Percentiles rank a stretch among this genome's conserved stretches.
These are phyloP conservation scores for Brasilioporus rufonigricans DNA, from an alignment of 768 basidiomycete species.

Conservation along the genomic window DNA sequence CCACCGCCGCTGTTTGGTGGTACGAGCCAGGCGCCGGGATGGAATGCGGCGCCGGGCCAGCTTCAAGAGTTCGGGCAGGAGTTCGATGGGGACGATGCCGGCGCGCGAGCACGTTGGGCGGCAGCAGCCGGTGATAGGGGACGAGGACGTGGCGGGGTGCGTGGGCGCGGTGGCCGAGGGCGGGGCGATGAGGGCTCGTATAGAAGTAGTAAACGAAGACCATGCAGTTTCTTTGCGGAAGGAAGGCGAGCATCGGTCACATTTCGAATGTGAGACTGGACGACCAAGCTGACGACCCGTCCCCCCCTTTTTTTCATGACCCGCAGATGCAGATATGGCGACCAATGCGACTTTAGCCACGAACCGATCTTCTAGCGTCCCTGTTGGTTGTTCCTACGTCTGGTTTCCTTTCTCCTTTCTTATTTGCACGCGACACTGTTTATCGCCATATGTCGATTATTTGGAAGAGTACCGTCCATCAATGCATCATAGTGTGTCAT, in stretches of 20 bases:
- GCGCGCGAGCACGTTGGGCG: slow-evolving; percentile 45
- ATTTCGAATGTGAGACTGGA: slow-evolving; percentile 20
- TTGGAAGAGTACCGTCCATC: slow-evolving; percentile 8
- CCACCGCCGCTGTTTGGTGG: slow-evolving; percentile 36
- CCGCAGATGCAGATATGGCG: slow-evolving; percentile 85
- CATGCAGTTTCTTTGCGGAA: slow-evolving; percentile 87
- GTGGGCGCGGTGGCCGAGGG: slow-evolving; percentile 59
- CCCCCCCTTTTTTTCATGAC: slow-evolving; percentile 35
- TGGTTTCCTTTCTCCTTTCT: background rate
- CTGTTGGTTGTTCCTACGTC: background rate
- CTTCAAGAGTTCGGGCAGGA: slow-evolving; percentile 50
- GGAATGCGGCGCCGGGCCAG: slow-evolving; percentile 36
- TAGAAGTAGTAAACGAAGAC: slow-evolving; percentile 83
- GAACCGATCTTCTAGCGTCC: slow-evolving; percentile 40
- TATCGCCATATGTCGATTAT: slow-evolving; percentile 12
- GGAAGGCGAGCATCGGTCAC: slow-evolving; percentile 83
- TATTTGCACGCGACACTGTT: slow-evolving; percentile 17
- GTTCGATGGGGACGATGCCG: slow-evolving; percentile 42
- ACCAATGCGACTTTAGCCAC: slow-evolving; percentile 84
- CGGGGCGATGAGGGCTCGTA: slow-evolving; percentile 55
- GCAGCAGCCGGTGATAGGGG: slow-evolving; percentile 37
- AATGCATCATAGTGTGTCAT: background rate
- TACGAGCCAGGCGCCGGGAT: slow-evolving; percentile 35
- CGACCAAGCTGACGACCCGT: slow-evolving; percentile 35
- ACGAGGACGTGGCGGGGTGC: slow-evolving; percentile 53